These are phyloP conservation scores for Boletales sp. DNA, from an alignment of 768 basidiomycete genomes.

Conservation along the genomic window DNA sequence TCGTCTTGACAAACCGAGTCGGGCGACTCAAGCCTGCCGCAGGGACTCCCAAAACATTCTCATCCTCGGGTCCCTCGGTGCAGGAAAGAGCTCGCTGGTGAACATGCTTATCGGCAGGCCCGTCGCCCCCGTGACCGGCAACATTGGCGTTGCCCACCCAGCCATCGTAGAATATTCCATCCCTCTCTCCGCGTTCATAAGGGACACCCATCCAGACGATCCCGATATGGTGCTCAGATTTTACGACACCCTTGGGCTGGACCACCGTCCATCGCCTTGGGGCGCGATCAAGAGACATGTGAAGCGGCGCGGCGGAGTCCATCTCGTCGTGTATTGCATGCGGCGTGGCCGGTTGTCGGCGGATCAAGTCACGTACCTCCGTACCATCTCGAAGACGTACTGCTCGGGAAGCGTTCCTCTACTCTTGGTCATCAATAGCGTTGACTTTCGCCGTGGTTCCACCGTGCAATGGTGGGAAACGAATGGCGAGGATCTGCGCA, in stretches of 20 bases:
- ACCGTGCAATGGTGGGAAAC: constrained; percentile 18
- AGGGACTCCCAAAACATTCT: constrained; percentile 13
- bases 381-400: constrained; percentile 23
- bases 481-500: constrained; percentile 8
- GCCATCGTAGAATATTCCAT: constrained; percentile 11
- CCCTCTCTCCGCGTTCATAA: constrained; percentile 1
- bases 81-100: constrained; percentile 39
- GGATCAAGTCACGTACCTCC: constrained; percentile 29
- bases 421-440: constrained; percentile 14
- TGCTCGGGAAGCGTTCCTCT: constrained; percentile 10
- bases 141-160: constrained; percentile 11
- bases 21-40: background rate
- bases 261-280: constrained; percentile 14
- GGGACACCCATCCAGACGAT: background rate
- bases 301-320: constrained; percentile 9
- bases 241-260: constrained; percentile 20
- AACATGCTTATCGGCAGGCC: constrained; percentile 33
- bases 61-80: constrained; percentile 26
- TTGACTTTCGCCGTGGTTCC: constrained; percentile 16
- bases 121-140: constrained; percentile 25
- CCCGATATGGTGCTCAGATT: constrained; percentile 6
- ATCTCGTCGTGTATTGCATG: constrained; percentile 37
- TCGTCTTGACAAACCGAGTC: background rate
- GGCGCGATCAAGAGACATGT: constrained; percentile 9
- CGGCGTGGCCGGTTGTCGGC: constrained; percentile 33